Evolutionary conservation across 805 yeast species (phyloP).

Genomic region (Ogataea neopini): DNA sequence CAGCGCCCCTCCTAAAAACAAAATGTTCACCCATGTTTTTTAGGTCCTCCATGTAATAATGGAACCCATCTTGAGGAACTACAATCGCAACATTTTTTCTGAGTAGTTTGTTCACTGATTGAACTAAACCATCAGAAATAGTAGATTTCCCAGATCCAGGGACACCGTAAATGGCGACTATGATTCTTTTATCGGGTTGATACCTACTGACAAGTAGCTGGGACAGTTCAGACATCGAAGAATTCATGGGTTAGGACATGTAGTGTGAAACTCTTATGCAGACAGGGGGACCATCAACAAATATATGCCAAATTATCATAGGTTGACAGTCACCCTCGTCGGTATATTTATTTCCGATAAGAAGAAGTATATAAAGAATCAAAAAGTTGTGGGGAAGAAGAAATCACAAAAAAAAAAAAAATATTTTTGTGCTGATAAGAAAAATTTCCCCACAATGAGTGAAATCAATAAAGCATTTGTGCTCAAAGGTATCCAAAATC

Average conservation of each 20-base stretch:
- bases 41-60: constrained; percentile 39
- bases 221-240: background rate
- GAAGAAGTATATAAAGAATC: background rate
- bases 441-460: background rate
- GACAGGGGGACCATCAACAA: background rate
- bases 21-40: background rate
- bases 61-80: constrained; percentile 38
- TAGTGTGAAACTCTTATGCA: too few species aligned
- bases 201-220: background rate
- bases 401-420: background rate
- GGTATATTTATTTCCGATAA: background rate
- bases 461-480: constrained; percentile 54
- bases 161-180: constrained; percentile 15
- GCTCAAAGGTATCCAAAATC: constrained; percentile 60
- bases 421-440: too few species aligned
- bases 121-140: constrained; percentile 4
- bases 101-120: constrained; percentile 3
- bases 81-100: constrained; percentile 10
- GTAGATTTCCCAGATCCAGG: constrained; percentile 17
- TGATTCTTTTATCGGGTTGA: constrained; percentile 4
- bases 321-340: constrained; percentile 5
- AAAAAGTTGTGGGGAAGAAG: constrained; percentile 1
- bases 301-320: background rate
- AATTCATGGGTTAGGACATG: background rate
- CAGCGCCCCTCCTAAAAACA: constrained; percentile 41